Conservation (phyloP, 768 basidiomycete species). For the Hygrocybe punicea region DNA sequence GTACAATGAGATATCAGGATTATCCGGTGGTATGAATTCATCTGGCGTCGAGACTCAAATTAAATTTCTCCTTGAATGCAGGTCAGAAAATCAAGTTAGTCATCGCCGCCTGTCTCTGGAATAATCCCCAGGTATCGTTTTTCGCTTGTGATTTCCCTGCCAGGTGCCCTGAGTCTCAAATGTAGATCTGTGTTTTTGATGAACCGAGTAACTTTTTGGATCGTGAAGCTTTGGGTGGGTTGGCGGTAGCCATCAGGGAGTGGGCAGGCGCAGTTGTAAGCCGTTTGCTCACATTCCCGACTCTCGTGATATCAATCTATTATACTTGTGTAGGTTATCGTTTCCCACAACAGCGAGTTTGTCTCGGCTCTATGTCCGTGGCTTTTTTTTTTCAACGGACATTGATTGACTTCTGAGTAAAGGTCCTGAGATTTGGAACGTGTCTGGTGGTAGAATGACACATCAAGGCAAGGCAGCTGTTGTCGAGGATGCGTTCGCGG, state of each 20-base stretch:
- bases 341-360: slow-evolving; percentile 93
- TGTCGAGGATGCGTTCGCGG: slow-evolving; percentile 79
- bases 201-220: slow-evolving; percentile 98
- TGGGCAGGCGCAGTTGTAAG: slow-evolving; percentile 89
- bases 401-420: slow-evolving; percentile 15
- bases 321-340: slow-evolving; percentile 65
- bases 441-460: slow-evolving; percentile 79
- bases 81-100: slow-evolving; percentile 97
- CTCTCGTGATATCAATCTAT: slow-evolving; percentile 12
- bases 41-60: background rate
- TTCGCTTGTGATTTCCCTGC: background rate
- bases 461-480: slow-evolving; percentile 86
- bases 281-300: slow-evolving; percentile 10
- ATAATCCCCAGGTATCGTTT: slow-evolving; percentile 75
- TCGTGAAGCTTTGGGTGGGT: slow-evolving; percentile 89
- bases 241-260: slow-evolving; percentile 91
- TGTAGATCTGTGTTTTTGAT: slow-evolving; percentile 71
- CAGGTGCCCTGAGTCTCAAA: slow-evolving; percentile 11
- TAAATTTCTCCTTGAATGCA: slow-evolving; percentile 26
- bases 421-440: slow-evolving; percentile 94
- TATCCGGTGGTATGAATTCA: slow-evolving; percentile 73
- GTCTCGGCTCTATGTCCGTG: slow-evolving; percentile 74
- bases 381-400: slow-evolving; percentile 9
- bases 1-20: slow-evolving; percentile 93
- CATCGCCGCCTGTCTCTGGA: slow-evolving; percentile 93